These are phyloP conservation scores for Lunularia cruciata DNA, from an alignment of 225 moss, liverwort and hornwort genomes.

Conservation along the genomic window DNA sequence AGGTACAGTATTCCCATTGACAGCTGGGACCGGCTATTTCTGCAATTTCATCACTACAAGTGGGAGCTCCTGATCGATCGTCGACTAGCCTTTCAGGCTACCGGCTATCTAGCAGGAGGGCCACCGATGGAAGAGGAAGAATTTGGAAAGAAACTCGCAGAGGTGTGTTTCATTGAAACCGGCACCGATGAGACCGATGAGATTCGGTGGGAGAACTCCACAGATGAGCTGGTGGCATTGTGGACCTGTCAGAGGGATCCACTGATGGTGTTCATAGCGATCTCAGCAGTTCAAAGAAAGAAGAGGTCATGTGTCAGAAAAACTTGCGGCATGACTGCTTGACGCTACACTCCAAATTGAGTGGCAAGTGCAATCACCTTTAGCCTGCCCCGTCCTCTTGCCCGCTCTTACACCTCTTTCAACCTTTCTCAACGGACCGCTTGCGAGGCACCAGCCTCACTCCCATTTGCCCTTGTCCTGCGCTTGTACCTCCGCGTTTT, in stretches of 20 bases:
- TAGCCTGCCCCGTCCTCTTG: too few species aligned
- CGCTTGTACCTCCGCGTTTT: too few species aligned
- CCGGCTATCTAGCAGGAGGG: background rate
- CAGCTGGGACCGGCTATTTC: background rate
- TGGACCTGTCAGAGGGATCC: background rate
- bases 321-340: conserved; percentile 12
- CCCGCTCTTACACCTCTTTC: too few species aligned
- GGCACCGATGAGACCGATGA: background rate
- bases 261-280: background rate
- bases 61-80: background rate
- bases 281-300: background rate
- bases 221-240: background rate
- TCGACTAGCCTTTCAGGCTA: background rate
- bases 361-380: too few species aligned
- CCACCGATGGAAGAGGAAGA: background rate
- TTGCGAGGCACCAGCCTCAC: too few species aligned
- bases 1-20: background rate
- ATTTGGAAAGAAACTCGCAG: too few species aligned
- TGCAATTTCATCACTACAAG: background rate
- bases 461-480: too few species aligned
- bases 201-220: background rate
- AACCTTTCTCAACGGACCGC: too few species aligned
- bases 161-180: background rate
- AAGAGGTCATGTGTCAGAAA: conserved; percentile 7
- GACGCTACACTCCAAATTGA: background rate